Evolutionary conservation across 345 rosid species (phyloP), one percentile per base, ranked within the genome.

Genomic region (Lepidium africanum): DNA sequence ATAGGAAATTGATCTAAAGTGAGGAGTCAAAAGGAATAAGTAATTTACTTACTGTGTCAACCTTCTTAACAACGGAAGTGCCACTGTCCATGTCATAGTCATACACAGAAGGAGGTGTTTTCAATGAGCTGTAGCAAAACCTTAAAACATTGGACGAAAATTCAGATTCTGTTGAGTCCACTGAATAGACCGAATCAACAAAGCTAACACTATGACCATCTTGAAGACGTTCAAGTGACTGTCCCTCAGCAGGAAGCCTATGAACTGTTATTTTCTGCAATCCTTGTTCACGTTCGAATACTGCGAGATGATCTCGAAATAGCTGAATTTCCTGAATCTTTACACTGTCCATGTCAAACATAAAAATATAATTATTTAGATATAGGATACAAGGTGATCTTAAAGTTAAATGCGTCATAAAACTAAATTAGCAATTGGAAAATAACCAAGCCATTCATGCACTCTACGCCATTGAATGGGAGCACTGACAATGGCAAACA

Each of bases 41-140:
- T 37, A 64, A 21, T 54, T 59, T 67, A 63, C 96, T 86, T 82
- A 94, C 92, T 16, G 86, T 76, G 58, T 88, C 92, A 69, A 83
- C 77, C 82, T 88, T 94, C 95, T 90, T 88, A 78, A 80, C 59
- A 71, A 84, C 96, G 62, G 87, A 84, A 75, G 62, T 75, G 51
- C 90, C 91, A 13, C 77, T 80, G 50, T 85, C 79, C 96, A 94
- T 83, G 67, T 91, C 96, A 71, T 88, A 84, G 72, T 87, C 91
- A 21, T 87, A 88, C n/a, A 85, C 87, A 64, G 95, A 88, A 45
- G 69, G 78, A 54, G 99, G 97, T 7, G 87, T 91, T 79, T 81
- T 83, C 95, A 91, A 4, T 39, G 99, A 91, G 78, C 88, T 85
- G 80, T 91, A 93, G 65, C 76, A 45, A 69, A 86, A 91, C 77